Conservation (phyloP, 2,329 filamentous ascomycete species). For the Aspergillus udagawae region DNA sequence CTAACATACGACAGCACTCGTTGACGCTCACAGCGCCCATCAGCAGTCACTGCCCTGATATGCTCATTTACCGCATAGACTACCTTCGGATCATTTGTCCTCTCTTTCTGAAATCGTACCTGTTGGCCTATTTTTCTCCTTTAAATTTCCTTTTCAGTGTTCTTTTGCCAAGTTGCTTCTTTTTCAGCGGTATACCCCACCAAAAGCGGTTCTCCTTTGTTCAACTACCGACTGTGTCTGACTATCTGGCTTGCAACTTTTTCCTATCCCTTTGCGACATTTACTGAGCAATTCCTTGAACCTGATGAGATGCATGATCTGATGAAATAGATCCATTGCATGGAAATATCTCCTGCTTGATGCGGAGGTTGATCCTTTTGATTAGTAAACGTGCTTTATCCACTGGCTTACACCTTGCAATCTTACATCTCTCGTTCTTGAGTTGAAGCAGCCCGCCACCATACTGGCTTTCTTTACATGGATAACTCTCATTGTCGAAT, state of each 20-base stretch:
- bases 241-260: conserved; percentile 8
- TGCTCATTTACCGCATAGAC: conserved; percentile 4
- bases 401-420: neutral
- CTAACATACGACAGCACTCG: conserved; percentile 32
- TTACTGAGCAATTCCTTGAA: conserved; percentile 4
- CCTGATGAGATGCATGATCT: conserved; percentile 16
- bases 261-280: conserved; percentile 6
- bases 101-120: conserved; percentile 1
- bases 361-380: neutral
- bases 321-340: conserved; percentile 5
- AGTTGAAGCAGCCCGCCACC: neutral
- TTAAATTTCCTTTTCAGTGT: conserved; percentile 4
- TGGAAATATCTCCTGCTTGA: neutral
- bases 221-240: conserved; percentile 12
- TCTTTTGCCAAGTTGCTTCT: conserved; percentile 13
- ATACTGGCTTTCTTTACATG: neutral
- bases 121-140: neutral
- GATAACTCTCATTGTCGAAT: neutral
- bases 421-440: neutral
- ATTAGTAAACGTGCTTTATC: neutral
- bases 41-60: conserved; percentile 17
- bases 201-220: conserved; percentile 22
- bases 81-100: neutral
- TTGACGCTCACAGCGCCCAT: conserved; percentile 39
- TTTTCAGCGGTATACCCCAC: conserved; percentile 32